Evolutionary conservation across 768 basidiomycete species (phyloP).

Genomic region (Kockovaella imperatae): DNA sequence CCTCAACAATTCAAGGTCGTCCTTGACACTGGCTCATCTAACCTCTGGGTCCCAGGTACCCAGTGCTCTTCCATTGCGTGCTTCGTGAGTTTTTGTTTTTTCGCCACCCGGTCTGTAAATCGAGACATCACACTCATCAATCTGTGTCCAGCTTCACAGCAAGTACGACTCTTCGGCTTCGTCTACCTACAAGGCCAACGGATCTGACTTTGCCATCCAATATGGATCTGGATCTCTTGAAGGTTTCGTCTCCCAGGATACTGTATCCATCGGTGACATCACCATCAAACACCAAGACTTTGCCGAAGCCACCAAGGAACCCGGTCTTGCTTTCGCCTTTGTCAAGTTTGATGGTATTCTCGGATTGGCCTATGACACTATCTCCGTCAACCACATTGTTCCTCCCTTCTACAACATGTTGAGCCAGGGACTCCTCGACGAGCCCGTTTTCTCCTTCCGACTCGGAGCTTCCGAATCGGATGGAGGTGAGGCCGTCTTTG

Average conservation of each 20-base stretch:
- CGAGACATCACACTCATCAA: not conserved
- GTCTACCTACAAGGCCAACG: conserved; percentile 81
- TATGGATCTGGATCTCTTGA: conserved; percentile 97
- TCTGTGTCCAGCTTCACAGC: conserved; percentile 60
- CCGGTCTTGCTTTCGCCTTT: conserved; percentile 89
- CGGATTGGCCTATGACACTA: conserved; percentile 90
- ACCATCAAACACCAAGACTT: conserved; percentile 69
- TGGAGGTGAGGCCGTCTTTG: conserved; percentile 84
- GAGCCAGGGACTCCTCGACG: conserved; percentile 67
- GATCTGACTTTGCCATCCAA: conserved; percentile 76
- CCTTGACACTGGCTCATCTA: conserved; percentile 69
- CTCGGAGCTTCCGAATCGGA: conserved; percentile 77
- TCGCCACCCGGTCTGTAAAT: not conserved
- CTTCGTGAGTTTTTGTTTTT: conserved; percentile 44
- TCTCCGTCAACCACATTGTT: conserved; percentile 75
- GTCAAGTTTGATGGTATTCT: conserved; percentile 87
- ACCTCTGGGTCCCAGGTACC: conserved; percentile 76
- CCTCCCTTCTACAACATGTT: conserved; percentile 96
- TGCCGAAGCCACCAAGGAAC: conserved; percentile 91
- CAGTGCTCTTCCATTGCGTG: conserved; percentile 44
- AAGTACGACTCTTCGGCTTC: conserved; percentile 81
- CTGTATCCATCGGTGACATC: conserved; percentile 72
- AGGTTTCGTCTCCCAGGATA: conserved; percentile 84
- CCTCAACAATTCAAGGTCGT: conserved; percentile 92
- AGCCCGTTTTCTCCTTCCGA: conserved; percentile 89